Conservation (phyloP, 2,329 filamentous ascomycete genomes). For the Ophiostoma sp. region DNA sequence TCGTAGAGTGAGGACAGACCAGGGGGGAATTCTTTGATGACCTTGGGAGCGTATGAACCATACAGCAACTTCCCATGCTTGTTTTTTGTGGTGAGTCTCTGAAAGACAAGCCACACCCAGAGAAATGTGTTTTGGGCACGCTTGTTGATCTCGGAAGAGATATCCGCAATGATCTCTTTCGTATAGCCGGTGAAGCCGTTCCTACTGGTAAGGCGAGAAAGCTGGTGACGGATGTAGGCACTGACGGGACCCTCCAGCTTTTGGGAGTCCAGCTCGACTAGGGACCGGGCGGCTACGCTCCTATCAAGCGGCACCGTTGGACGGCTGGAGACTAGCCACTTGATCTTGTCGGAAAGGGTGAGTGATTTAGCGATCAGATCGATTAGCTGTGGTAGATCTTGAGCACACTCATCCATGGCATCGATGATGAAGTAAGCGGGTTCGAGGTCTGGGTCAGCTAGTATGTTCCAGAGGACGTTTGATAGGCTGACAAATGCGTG, state of each 20-base stretch:
- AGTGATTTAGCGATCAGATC: neutral
- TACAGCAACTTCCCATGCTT: neutral
- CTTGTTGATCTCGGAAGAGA: neutral
- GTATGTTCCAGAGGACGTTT: neutral
- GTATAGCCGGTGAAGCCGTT: neutral
- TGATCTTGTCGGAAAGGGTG: neutral
- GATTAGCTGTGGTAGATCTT: neutral
- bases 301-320: neutral
- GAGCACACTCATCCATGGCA: neutral
- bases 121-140: slow-evolving; percentile 3
- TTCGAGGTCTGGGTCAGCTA: neutral
- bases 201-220: neutral
- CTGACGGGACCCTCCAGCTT: neutral
- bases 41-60: neutral
- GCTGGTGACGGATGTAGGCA: neutral
- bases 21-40: neutral
- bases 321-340: neutral
- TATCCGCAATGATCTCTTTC: neutral
- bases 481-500: neutral
- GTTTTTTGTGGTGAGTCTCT: neutral
- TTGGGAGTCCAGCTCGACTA: neutral
- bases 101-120: slow-evolving; percentile 8
- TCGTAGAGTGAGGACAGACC: neutral
- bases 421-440: neutral
- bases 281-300: neutral